phyloP scores from a whole-genome alignment of 176 grass and related monocot species.

The Musa beccarii region DNA sequence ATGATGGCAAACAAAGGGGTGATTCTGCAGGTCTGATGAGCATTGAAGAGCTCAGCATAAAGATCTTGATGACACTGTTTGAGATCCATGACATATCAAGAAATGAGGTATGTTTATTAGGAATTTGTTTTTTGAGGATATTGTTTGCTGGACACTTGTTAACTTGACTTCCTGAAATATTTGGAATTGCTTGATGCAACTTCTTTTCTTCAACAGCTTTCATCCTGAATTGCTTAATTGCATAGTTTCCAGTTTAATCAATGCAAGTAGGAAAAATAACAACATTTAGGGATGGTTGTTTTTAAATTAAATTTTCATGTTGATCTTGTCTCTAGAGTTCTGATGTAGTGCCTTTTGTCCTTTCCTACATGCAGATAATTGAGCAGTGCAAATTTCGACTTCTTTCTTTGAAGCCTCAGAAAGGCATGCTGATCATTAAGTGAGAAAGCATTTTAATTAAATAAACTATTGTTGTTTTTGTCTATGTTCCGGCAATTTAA shows the following conservation, averaged over 20 bases:
- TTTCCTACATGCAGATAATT: conserved; percentile 38
- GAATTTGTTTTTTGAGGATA: conserved; percentile 2
- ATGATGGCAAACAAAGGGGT: conserved; percentile 30
- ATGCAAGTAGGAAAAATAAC: neutral
- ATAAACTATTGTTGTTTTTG: neutral
- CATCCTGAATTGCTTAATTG: neutral
- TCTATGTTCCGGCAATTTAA: neutral
- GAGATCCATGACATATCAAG: conserved; percentile 64
- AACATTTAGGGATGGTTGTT: neutral
- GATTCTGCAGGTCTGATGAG: conserved; percentile 27
- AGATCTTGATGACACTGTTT: conserved; percentile 70
- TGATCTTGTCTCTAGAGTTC: neutral
- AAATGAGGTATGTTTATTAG: conserved; percentile 38
- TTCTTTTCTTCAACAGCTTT: neutral
- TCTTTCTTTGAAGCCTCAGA: conserved; percentile 72
- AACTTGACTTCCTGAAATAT: neutral
- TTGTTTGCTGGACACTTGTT: neutral
- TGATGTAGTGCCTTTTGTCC: neutral
- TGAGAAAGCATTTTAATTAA: conserved; percentile 14
- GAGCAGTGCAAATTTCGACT: conserved; percentile 67
- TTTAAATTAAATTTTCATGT: neutral
- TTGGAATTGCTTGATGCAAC: neutral
- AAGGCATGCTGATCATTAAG: conserved; percentile 50
- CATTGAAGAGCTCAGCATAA: conserved; percentile 50
- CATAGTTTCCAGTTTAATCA: neutral